phyloP scores from a whole-genome alignment of 768 basidiomycete genomes.

The Gelatoporia subvermispora region DNA sequence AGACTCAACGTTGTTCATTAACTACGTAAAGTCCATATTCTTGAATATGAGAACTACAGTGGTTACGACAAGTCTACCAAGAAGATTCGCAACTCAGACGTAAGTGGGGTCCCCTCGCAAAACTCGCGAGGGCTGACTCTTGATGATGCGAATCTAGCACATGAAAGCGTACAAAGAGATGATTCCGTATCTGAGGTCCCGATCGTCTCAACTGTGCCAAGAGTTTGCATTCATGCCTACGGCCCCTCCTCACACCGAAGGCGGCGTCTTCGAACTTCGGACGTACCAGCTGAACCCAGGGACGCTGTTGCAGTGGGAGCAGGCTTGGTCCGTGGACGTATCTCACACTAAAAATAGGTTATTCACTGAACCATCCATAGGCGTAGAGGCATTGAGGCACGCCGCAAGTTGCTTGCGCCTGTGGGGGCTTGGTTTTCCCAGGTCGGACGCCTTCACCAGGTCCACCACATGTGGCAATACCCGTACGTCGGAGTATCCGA shows the following conservation, averaged over 20 bases:
- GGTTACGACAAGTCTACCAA: conserved; percentile 77
- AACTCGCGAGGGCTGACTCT: neutral
- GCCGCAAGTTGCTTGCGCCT: conserved; percentile 79
- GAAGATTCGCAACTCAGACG: conserved; percentile 62
- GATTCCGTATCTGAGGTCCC: conserved; percentile 69
- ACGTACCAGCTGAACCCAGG: conserved; percentile 87
- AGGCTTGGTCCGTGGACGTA: conserved; percentile 60
- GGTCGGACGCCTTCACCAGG: conserved; percentile 77
- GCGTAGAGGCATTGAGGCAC: conserved; percentile 92
- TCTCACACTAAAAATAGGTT: neutral
- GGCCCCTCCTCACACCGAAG: conserved; percentile 77
- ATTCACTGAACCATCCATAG: conserved; percentile 31
- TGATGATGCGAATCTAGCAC: conserved; percentile 40
- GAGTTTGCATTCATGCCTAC: conserved; percentile 97
- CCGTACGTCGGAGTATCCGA: conserved; percentile 42
- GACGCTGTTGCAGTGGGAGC: conserved; percentile 91
- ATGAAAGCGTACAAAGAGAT: conserved; percentile 63
- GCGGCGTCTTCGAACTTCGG: conserved; percentile 92
- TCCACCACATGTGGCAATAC: conserved; percentile 98
- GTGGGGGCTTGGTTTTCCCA: conserved; percentile 93
- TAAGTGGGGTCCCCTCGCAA: conserved; percentile 26
- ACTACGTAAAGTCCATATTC: conserved; percentile 49
- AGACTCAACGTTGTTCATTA: conserved; percentile 1
- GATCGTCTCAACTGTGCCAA: conserved; percentile 76
- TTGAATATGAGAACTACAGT: conserved; percentile 92